Conservation (phyloP, 306 rosid genomes). For the Ochetophila trinervis region DNA sequence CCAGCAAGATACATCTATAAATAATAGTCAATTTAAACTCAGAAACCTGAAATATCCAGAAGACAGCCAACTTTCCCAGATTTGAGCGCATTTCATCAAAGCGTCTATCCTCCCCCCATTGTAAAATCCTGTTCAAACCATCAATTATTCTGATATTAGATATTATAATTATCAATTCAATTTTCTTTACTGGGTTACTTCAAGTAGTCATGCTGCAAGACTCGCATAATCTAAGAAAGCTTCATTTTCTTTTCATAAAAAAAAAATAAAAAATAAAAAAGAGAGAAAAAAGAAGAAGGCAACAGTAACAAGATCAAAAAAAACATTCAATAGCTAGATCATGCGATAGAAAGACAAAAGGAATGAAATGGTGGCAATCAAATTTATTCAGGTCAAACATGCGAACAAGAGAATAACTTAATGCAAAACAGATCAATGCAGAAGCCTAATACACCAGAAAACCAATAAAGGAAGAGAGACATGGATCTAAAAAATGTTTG, state of each 20-base stretch:
- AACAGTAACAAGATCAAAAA: no score
- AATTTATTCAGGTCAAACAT: neutral
- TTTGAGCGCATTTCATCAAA: conserved; percentile 84
- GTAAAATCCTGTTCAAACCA: conserved; percentile 60
- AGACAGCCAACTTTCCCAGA: conserved; percentile 70
- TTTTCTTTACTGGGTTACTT: neutral
- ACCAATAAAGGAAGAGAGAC: neutral
- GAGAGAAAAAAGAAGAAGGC: no score
- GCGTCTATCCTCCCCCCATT: conserved; percentile 96
- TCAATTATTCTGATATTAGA: conserved; percentile 2
- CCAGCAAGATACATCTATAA: neutral
- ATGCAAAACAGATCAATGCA: neutral
- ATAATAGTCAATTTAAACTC: conserved; percentile 4
- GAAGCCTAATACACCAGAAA: neutral
- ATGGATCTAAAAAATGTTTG: neutral
- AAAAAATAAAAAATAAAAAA: no score
- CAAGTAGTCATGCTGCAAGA: neutral
- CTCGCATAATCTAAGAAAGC: no score
- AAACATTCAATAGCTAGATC: no score
- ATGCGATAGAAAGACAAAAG: no score
- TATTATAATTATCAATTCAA: neutral
- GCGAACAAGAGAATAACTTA: neutral
- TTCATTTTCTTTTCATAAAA: no score
- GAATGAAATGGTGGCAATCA: no score
- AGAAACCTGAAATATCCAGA: conserved; percentile 93